Evolutionary conservation across 371 early-diverging fungal genomes (phyloP).

Genomic region (Smittium mucronatum): DNA sequence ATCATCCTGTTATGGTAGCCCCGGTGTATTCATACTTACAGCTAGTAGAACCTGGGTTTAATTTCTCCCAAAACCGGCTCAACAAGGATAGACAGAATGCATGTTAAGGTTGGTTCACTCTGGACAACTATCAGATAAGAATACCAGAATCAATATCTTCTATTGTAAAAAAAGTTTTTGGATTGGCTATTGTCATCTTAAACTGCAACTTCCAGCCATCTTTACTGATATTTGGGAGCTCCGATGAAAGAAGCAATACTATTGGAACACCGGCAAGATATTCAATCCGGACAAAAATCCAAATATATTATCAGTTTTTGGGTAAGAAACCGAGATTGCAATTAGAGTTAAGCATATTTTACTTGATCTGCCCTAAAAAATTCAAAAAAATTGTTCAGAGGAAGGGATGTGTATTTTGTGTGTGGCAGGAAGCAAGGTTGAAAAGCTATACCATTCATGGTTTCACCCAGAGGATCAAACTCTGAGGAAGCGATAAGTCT

Average conservation of each 20-base stretch:
- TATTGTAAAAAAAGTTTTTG: not conserved
- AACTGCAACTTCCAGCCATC: not conserved
- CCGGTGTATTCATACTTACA: not conserved
- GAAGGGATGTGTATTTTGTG: not conserved
- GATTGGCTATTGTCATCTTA: not conserved
- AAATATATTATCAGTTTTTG: not conserved
- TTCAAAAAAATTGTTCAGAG: not conserved
- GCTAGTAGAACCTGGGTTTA: not conserved
- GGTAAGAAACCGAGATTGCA: too few species aligned
- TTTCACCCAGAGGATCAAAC: not conserved
- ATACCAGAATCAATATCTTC: not conserved
- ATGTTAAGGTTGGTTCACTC: not conserved
- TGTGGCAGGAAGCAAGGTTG: not conserved
- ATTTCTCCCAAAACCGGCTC: not conserved
- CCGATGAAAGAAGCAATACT: not conserved
- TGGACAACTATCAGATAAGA: not conserved
- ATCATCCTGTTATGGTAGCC: not conserved
- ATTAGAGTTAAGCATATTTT: not conserved
- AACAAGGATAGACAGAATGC: not conserved
- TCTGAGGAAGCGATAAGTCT: not conserved
- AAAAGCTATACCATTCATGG: not conserved
- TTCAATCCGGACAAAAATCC: not conserved
- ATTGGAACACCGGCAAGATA: not conserved
- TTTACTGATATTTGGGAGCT: not conserved
- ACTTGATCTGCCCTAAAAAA: not conserved